Evolutionary conservation across 164 flowering plant species (phyloP).

Genomic region (Piper longum): DNA sequence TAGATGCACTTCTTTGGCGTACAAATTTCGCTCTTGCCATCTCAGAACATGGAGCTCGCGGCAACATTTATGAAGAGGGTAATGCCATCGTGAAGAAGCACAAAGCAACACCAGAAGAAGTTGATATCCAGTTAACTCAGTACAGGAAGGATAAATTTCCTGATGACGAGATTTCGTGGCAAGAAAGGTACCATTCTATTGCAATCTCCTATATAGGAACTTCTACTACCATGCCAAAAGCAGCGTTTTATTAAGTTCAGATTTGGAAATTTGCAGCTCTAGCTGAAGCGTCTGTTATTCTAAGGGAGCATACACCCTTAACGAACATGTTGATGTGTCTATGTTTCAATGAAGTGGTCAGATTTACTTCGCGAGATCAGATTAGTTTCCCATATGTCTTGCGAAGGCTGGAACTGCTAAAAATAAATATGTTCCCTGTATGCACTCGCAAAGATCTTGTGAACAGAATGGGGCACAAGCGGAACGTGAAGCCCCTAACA

Average conservation of each 20-base stretch:
- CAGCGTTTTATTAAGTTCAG: not conserved
- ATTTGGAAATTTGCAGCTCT: constrained; percentile 51
- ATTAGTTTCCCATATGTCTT: constrained; percentile 89
- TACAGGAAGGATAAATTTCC: constrained; percentile 79
- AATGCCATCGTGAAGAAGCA: constrained; percentile 85
- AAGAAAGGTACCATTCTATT: constrained; percentile 45
- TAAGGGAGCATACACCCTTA: constrained; percentile 65
- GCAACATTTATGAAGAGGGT: constrained; percentile 77
- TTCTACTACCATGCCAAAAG: not conserved
- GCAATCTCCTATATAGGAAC: not conserved
- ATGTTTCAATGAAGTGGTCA: constrained; percentile 95
- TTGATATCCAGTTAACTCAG: constrained; percentile 64
- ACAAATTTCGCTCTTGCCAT: constrained; percentile 71
- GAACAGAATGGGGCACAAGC: constrained; percentile 84
- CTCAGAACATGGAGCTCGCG: constrained; percentile 96
- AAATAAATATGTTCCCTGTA: constrained; percentile 77
- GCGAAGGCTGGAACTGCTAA: constrained; percentile 51
- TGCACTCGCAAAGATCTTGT: constrained; percentile 94
- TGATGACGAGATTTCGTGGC: constrained; percentile 73
- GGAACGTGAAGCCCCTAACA: constrained; percentile 71
- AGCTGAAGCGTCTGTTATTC: constrained; percentile 79
- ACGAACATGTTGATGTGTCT: constrained; percentile 86
- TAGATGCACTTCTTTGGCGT: constrained; percentile 95
- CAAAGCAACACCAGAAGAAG: constrained; percentile 95
- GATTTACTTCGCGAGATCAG: constrained; percentile 91